These are phyloP conservation scores for Neurospora crassa DNA, from an alignment of 2,329 filamentous ascomycete genomes.

Conservation along the genomic window DNA sequence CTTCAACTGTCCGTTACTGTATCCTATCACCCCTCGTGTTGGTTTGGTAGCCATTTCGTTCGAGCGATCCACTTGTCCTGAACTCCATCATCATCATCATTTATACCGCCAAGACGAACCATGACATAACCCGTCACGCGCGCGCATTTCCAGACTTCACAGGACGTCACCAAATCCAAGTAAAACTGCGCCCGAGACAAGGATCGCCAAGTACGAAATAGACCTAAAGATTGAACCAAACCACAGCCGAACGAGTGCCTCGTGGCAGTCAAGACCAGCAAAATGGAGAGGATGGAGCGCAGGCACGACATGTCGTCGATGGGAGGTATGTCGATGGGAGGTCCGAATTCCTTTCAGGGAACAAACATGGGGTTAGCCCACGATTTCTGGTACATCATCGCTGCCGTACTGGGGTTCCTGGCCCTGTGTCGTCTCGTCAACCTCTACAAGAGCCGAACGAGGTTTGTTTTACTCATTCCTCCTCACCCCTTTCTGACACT, in stretches of 20 bases:
- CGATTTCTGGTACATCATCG: conserved; percentile 51
- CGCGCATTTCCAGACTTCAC: not conserved
- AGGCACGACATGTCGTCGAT: too few species aligned
- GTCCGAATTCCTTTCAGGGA: conserved; percentile 29
- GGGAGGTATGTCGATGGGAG: conserved; percentile 17
- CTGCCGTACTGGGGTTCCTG: conserved; percentile 35
- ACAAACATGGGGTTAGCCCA: conserved; percentile 42
- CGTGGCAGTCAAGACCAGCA: not conserved
- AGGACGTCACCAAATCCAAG: not conserved
- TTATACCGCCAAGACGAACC: not conserved
- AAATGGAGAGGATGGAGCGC: conserved; percentile 3
- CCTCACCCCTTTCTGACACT: not conserved
- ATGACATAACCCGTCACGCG: not conserved
- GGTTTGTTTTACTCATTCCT: conserved; percentile 24
- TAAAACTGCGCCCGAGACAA: not conserved
- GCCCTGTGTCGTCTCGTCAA: conserved; percentile 33
- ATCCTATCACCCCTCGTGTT: not conserved
- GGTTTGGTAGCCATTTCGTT: not conserved
- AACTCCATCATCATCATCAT: not conserved
- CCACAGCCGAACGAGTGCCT: not conserved
- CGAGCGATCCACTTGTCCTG: not conserved
- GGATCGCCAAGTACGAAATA: not conserved
- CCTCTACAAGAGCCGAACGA: conserved; percentile 29
- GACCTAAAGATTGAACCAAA: too few species aligned
- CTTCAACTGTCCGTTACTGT: not conserved